Evolutionary conservation across 768 basidiomycete species (phyloP), one percentile per base, ranked within the genome.

Genomic region (Fomitopsis pulvina): DNA sequence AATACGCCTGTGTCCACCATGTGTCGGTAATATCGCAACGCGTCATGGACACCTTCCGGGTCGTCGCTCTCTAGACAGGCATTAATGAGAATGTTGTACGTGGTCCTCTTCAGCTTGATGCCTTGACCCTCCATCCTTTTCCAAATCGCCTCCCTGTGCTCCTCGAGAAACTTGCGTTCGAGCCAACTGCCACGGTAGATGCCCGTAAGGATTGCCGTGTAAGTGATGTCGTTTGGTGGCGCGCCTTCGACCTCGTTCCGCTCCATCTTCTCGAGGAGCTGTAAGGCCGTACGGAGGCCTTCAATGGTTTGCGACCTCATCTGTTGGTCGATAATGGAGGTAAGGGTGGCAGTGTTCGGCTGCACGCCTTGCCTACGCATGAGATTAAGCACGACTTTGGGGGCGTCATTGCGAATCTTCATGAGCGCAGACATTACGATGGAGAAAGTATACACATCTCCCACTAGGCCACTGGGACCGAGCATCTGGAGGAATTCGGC

Each of bases 401-500:
- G 76, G 1, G 88, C 85, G 56, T 92, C 84, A 24, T 75, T 66
- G 48, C 81, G 74, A 12, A 78, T 78, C 54, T 78, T 79, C 44
- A 92, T 75, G 47, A 95, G 64, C 1, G 88, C 85, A 22, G 84
- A 79, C 16, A 97, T 79, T 27, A 97, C 75, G 11, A 84, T 92
- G 3, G 93, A 92, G 65, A 85, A 97, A 0, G 87, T 96, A 66
- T 84, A 81, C 10, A 87, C 79, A 63, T 97, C 90, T 6, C 91
- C 87, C 20, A 66, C 57, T 28, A 95, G 59, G 0, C 74, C 73
- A 1, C 67, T 72, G 12, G 70, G 62, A 22, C 71, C 64, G 71
- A 95, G 80, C 50, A 71, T 65, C 41, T 75, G 73, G 41, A 98
- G 66, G 21, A 81, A 64, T 16, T 64, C 55, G 2, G 81, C 78